Conservation (phyloP, 345 rosid species). For the Leavenworthia alabamica region DNA sequence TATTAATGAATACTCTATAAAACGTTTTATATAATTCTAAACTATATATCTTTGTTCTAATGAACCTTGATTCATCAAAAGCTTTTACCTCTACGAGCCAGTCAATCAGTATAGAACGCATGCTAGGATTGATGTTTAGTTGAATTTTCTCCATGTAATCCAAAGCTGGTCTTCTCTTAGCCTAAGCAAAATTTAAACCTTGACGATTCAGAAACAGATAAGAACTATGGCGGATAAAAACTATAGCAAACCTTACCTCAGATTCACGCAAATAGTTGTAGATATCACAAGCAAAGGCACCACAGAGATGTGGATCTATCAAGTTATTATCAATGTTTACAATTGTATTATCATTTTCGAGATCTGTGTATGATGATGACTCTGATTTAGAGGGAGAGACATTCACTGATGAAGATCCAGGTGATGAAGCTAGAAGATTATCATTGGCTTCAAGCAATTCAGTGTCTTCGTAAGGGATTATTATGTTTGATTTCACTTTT, state of each 20-base stretch:
- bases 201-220: too few species aligned
- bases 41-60: too few species aligned
- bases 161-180: slow-evolving; percentile 33
- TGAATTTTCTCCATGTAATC: slow-evolving; percentile 45
- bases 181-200: slow-evolving; percentile 15
- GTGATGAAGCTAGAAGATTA: slow-evolving; percentile 1
- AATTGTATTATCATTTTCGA: slow-evolving; percentile 8
- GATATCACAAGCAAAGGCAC: slow-evolving; percentile 33
- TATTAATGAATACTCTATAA: too few species aligned
- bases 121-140: slow-evolving; percentile 34
- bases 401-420: too few species aligned
- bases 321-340: slow-evolving; percentile 23
- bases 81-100: slow-evolving; percentile 53
- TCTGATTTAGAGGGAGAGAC: slow-evolving; percentile 50
- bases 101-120: slow-evolving; percentile 46
- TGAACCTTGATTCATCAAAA: slow-evolving; percentile 4
- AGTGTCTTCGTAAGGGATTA: slow-evolving; percentile 27
- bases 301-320: slow-evolving; percentile 39
- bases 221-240: too few species aligned
- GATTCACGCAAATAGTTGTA: slow-evolving; percentile 32
- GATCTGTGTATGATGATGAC: slow-evolving; percentile 13
- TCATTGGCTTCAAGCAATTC: neutral
- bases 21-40: too few species aligned
- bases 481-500: slow-evolving; percentile 19
- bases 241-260: too few species aligned